Base-by-base conservation (phyloP, 176 grass and related monocot species). In the Oropetium thomaeum region DNA sequence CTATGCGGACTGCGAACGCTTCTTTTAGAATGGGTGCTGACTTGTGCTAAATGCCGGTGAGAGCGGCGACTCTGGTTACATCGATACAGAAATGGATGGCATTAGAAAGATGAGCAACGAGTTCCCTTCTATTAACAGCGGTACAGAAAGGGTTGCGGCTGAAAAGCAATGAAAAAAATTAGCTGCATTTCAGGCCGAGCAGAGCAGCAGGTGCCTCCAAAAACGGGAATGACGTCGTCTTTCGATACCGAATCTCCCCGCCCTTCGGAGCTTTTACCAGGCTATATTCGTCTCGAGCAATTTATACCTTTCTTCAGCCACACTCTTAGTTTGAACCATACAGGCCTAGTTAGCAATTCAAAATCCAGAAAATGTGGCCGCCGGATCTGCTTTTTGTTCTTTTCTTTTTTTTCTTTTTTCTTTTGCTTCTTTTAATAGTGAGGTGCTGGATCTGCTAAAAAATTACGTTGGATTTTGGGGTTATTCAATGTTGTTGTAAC, bases 291-390 rank as follows among this genome's bases (percentile, higher is more conserved):
- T 65, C 26, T 26, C 10, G 11, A 3, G 10, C 3, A 22, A 40
- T 62, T 22, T 67, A n/a, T 66, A 20, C 75, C 10, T 67, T 29
- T 19, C 76, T 78, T 67, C 48, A 15, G 10, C 62, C 16, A 54
- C 48, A 67, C 47, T 16, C 62, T 16, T n/a, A n/a, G n/a, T n/a
- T n/a, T n/a, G n/a, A n/a, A n/a, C n/a, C n/a, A n/a, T n/a, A n/a
- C n/a, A n/a, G n/a, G n/a, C n/a, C n/a, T n/a, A n/a, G n/a, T n/a
- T n/a, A n/a, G n/a, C n/a, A n/a, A n/a, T n/a, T n/a, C n/a, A n/a
- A n/a, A n/a, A n/a, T n/a, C n/a, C n/a, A n/a, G n/a, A n/a, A n/a
- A n/a, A n/a, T n/a, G n/a, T n/a, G n/a, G n/a, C n/a, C n/a, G n/a
- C n/a, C n/a, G n/a, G n/a, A n/a, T n/a, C n/a, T n/a, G n/a, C n/a